Conservation (phyloP, 805 yeast species). For the Spathaspora passalidarum region DNA sequence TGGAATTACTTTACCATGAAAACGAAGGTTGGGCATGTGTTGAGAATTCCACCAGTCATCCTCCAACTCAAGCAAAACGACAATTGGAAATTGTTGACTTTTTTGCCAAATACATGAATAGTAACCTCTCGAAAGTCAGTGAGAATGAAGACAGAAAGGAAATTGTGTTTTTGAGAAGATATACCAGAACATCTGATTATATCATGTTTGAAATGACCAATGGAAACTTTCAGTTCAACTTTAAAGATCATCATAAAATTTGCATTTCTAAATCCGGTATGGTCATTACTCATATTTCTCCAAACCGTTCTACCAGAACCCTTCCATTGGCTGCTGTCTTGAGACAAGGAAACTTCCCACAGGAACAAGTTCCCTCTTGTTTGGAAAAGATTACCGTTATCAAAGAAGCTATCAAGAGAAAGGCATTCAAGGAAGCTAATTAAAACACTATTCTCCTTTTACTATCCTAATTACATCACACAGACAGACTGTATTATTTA, state of each 20-base stretch:
- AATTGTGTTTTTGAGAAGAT: conserved; percentile 76
- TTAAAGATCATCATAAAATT: conserved; percentile 90
- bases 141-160: conserved; percentile 61
- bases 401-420: conserved; percentile 59
- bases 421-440: conserved; percentile 17
- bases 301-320: conserved; percentile 68
- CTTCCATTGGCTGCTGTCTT: conserved; percentile 48
- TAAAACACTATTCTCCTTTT: too few species aligned
- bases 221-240: conserved; percentile 91
- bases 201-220: conserved; percentile 93
- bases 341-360: conserved; percentile 42
- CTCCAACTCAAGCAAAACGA: conserved; percentile 53
- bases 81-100: conserved; percentile 84
- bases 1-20: conserved; percentile 52
- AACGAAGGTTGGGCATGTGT: conserved; percentile 47
- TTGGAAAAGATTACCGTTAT: conserved; percentile 43
- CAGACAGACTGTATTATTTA: neutral
- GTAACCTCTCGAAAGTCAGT: conserved; percentile 79
- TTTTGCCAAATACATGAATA: conserved; percentile 89
- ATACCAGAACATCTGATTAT: conserved; percentile 72
- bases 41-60: conserved; percentile 40
- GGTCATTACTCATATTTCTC: conserved; percentile 77
- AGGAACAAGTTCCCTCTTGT: conserved; percentile 39
- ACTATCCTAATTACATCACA: neutral
- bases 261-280: conserved; percentile 75